Base-by-base conservation (phyloP, 2,329 filamentous ascomycete genomes). In the Alternaria sp. region DNA sequence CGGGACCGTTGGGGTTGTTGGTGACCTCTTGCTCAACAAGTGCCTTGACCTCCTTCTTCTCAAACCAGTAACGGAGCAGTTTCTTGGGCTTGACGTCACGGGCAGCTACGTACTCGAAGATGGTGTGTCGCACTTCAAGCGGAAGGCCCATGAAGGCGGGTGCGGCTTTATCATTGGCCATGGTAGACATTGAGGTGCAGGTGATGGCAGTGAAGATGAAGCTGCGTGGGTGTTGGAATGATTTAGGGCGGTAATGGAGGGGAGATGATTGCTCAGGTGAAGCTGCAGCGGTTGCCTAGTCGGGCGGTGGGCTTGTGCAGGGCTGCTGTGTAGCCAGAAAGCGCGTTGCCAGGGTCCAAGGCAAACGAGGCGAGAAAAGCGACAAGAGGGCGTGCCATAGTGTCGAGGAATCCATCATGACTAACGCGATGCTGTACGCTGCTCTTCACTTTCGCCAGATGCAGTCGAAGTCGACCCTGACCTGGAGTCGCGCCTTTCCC, bases 11-110 rank as follows among this genome's bases (percentile, higher is more conserved):
- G 6, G 70, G 65, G 46, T 70, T 44, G 44, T 56, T 18, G 18
- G 57, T 56, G 9, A 41, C 47, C 4, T 61, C 20, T 28, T 65
- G 32, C 14, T 67, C 69, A 6, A 68, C 59, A 7, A 60, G 44
- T 54, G 66, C 55, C 32, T 64, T 65, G 42, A 71, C 43, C 22
- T 78, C 75, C 46, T 67, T 64, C 67, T 70, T 76, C 67, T 78
- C 76, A 57, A 78, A 77, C 75, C 75, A 78, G 42, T 69, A 63
- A 42, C 69, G 69, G 22, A 78, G 63, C 11, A 77, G 52, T 56
- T 68, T 67, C 55, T 71, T 66, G 6, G 73, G 65, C 56, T 67
- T 55, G 6, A 53, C 30, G 6, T 66, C 49, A 44, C 70, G 64
- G 7, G 30, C 52, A 30, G 71, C 61, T 7, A 66, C 61, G 22